Evolutionary conservation across 345 rosid genomes (phyloP), one percentile per base, ranked within the genome.

Genomic region (Eucalyptus caleyi): DNA sequence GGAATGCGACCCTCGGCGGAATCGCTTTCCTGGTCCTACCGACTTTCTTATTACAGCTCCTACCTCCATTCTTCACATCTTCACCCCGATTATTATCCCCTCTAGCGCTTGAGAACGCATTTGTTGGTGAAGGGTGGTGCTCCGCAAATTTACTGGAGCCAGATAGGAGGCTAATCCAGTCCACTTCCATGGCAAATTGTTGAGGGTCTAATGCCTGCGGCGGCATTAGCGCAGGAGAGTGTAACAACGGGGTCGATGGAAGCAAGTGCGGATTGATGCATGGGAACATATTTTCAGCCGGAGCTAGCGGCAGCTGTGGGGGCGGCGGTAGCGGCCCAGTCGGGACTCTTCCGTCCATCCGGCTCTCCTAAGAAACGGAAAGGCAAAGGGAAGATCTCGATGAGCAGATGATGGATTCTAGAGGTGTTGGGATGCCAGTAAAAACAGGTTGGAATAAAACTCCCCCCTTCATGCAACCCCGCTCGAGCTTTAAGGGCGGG

Each of bases 1-100:
- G 96, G 88, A 96, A 96, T 1, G 96, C 96, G 82, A 94, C 94
- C 88, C 96, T 87, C 34, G 95, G 96, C n/a, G 92, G 89, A 24
- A 85, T 92, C 2, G 90, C 89, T 89, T 91, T 94, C 83, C 92
- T 94, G 87, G 88, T 53, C 91, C 88, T 91, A 51, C 93, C 69
- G 34, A 92, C 82, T 87, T 92, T 88, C 88, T 89, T 94, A 91
- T 90, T 92, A 90, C 90, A 91, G 16, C 88, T 89, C 45, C 86
- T 92, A 19, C 62, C 89, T 12, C 86, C 83, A 8, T 87, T 89
- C 42, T 45, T 89, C 19, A 82, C 92, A 54, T 89, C 89, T 14
- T 92, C 89, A 80, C 47, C 89, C 80, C 91, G 90, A 87, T 89
- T 21, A 40, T 40, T 40, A 77, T 77, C 47, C 7, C 85, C 90